A percentile compares a stretch with the other conserved stretches of the same genome.
Evolutionary conservation across 129 eudicot genomes (phyloP).

Genomic region (Flaveria linearis): DNA sequence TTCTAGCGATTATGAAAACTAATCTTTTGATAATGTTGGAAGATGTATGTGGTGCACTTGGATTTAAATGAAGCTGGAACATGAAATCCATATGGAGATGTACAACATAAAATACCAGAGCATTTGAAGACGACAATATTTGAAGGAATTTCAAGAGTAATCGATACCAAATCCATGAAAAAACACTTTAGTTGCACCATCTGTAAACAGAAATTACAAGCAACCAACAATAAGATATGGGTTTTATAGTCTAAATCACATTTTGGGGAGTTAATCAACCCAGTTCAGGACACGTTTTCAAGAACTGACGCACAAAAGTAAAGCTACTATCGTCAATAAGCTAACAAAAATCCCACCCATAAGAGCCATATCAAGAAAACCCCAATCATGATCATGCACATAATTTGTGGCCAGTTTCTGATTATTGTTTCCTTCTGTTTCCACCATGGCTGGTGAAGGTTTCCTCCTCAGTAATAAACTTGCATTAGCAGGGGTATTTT

Average conservation of each 20-base stretch:
- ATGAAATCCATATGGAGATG: too few relatives aligned
- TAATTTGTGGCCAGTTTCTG: constrained; percentile 22
- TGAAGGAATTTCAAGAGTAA: background rate
- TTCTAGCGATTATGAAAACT: too few relatives aligned
- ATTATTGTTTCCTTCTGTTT: constrained; percentile 31
- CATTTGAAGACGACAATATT: background rate
- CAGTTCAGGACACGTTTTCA: background rate
- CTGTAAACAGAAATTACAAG: constrained; percentile 5
- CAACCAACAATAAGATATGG: constrained; percentile 17
- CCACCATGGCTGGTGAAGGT: constrained; percentile 22
- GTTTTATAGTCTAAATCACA: constrained; percentile 17
- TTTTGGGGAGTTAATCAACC: background rate
- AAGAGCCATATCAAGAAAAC: constrained; percentile 60
- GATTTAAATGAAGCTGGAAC: too few relatives aligned
- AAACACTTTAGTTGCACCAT: background rate
- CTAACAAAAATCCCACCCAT: constrained; percentile 61
- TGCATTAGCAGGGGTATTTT: constrained; percentile 21
- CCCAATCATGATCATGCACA: constrained; percentile 37
- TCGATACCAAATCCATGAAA: constrained; percentile 5
- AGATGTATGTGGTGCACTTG: too few relatives aligned
- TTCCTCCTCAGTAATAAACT: constrained; percentile 52
- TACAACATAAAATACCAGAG: background rate
- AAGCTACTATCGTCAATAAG: constrained; percentile 52
- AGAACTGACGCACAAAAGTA: constrained; percentile 45
- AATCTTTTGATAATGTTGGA: too few relatives aligned